Base-by-base conservation (phyloP, 2,329 filamentous ascomycete species). In the Moelleriella libera region DNA sequence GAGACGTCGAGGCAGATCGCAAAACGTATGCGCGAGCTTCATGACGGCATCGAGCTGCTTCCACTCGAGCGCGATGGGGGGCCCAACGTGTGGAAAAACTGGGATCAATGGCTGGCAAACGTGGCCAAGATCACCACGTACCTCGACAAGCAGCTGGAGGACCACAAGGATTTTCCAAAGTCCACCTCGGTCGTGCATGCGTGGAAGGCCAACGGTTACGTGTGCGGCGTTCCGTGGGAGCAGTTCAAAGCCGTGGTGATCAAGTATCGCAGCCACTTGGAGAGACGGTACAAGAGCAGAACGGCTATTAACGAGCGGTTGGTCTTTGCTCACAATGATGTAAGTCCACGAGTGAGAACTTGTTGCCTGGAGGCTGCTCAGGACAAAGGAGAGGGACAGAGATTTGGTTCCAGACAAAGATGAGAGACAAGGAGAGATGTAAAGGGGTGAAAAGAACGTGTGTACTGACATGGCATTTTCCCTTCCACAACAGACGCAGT, bases 241-340 rank as follows among this genome's bases (percentile, higher is more conserved):
- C 65, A 76, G 21, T 97, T 98, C 68, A 80, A 80, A 51, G 71
- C 72, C 41, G 76, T 80, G 34, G 80, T 96, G 32, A 78, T 85
- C 28, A 85, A 79, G 57, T 96, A 96, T 63, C 78, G 88, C 12
- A 68, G 70, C 21, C 84, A 83, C 71, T 67, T 97, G n/a, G 68
- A 82, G 46, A 72, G 76, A 40, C 76, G 79, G 56, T 92, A 89
- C 62, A 84, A 83, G 40, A 80, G 80, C 1, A 60, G 70, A 5
- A 67, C 77, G 34, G 77, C 75, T 45, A 72, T 97, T 48, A 83
- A 83, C 46, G 76, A 85, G 44, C 75, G 79, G 47, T 75, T 98
- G 9, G 81, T 96, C 0, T 98, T 98, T 71, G 87, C 88, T n/a
- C 92, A 98, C 63, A 96, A 95, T 58, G 92, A 98, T 74, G 88